Percentiles rank a stretch among this genome's conserved stretches.
Conservation (phyloP, 495 filamentous ascomycete genomes). For the Neurospora cerealis region DNA sequence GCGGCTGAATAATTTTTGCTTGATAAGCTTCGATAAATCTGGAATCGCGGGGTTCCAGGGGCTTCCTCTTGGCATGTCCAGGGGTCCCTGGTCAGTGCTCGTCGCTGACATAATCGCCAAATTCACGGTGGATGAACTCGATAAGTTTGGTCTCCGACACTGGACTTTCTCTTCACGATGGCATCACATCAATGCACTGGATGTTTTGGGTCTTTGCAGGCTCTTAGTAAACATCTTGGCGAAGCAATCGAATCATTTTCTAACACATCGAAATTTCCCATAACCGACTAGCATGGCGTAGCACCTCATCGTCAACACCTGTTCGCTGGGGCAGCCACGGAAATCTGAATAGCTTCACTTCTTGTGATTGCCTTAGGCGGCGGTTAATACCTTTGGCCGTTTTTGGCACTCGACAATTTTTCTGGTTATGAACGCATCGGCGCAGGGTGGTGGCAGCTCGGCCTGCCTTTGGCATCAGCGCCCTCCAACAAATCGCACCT, state of each 20-base stretch:
- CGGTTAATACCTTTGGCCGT: background rate
- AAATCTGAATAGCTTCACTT: background rate
- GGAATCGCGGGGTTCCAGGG: background rate
- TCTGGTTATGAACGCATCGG: background rate
- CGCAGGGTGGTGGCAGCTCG: background rate
- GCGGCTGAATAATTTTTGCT: background rate
- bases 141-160: background rate
- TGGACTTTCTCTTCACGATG: background rate
- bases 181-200: background rate
- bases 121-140: background rate
- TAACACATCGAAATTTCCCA: background rate
- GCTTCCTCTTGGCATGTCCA: background rate
- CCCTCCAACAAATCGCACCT: background rate
- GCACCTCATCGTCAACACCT: background rate
- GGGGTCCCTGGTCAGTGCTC: too few relatives aligned
- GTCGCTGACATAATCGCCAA: background rate
- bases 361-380: too few relatives aligned
- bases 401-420: background rate
- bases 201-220: background rate
- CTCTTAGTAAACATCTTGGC: background rate
- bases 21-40: background rate
- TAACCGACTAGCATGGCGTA: background rate
- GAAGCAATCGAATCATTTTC: background rate
- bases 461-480: background rate
- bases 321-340: background rate